Evolutionary conservation across 2,329 filamentous ascomycete genomes (phyloP).

Genomic region (Trichocomaceae sp.): DNA sequence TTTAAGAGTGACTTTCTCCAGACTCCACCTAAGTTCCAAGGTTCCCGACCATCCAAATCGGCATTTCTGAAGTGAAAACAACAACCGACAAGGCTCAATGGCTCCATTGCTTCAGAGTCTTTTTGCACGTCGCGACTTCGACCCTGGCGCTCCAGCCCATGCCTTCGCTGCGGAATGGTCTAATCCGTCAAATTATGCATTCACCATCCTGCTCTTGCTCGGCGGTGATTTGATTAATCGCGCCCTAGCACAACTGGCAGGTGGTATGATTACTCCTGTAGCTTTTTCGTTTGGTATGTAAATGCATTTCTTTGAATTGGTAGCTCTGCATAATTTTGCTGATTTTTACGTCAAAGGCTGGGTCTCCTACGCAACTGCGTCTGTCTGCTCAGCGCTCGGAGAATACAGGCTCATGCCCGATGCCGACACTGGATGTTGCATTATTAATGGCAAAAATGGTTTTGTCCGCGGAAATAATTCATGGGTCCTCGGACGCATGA

Average conservation of each 20-base stretch:
- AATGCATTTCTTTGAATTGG: not conserved
- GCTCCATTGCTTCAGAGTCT: constrained; percentile 8
- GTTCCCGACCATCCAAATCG: not conserved
- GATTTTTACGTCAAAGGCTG: constrained; percentile 17
- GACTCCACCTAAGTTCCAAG: too few relatives aligned
- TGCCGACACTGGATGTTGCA: constrained; percentile 25
- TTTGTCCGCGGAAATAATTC: constrained; percentile 34
- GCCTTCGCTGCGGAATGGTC: constrained; percentile 12
- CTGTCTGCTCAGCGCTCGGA: constrained; percentile 26
- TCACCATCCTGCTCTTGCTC: constrained; percentile 32
- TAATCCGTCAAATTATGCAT: constrained; percentile 18
- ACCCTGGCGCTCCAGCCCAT: constrained; percentile 4
- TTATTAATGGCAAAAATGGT: constrained; percentile 34
- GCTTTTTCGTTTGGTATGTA: constrained; percentile 33
- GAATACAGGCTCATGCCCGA: constrained; percentile 30
- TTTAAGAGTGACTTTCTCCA: not conserved
- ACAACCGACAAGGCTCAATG: constrained; percentile 1
- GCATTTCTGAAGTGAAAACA: not conserved
- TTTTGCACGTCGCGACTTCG: constrained; percentile 10
- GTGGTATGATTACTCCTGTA: constrained; percentile 24
- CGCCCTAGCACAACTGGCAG: constrained; percentile 31
- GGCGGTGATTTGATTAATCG: constrained; percentile 30
- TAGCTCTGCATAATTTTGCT: not conserved
- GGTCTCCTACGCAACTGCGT: constrained; percentile 31
- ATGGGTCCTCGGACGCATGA: constrained; percentile 41